Base-by-base conservation (phyloP, 176 grass and related monocot species). In the Raddia distichophylla region DNA sequence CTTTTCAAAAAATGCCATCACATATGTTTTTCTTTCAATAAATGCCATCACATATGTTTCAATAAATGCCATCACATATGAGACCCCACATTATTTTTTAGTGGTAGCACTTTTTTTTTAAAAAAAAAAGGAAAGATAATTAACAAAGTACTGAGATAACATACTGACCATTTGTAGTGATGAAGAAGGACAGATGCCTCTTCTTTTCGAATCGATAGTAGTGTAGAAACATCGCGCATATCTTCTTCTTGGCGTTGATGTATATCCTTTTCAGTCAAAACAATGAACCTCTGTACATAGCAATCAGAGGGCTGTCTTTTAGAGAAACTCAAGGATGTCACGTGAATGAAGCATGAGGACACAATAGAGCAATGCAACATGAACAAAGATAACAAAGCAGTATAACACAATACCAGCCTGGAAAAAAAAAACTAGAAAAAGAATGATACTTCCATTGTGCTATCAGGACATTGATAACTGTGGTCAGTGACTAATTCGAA, bases 81-180 rank as follows among this genome's bases (percentile, higher is more conserved):
- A n/a, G n/a, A n/a, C n/a, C n/a, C n/a, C n/a, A n/a, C n/a, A n/a
- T n/a, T n/a, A n/a, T n/a, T 13, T 64, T 4, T n/a, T 27, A 64
- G 52, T 56, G 32, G 3, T 33, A 8, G 13, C 34, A 43, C 11
- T 11, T 20, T 67, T 13, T 40, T 40, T 40, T 27, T 27, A 0
- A 27, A 27, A 51, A 0, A 59, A 71, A 84, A 84, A 33, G 62
- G 9, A 84, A 33, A 48, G 9, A 37, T 20, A 43, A 15, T 74
- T 70, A 20, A 54, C n/a, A 6, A 33, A 48, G 59, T 27, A 47
- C 17, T 48, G 76, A 43, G 12, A 60, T 37, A 69, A 76, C 32
- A 90, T 33, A 83, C 94, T 81, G 10, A 98, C 95, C 95, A 98
- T 71, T 87, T 89, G 14, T 85, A 94, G 69, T 98, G 86, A 42